phyloP scores from a whole-genome alignment of 768 basidiomycete species.

The Suillus subluteus region DNA sequence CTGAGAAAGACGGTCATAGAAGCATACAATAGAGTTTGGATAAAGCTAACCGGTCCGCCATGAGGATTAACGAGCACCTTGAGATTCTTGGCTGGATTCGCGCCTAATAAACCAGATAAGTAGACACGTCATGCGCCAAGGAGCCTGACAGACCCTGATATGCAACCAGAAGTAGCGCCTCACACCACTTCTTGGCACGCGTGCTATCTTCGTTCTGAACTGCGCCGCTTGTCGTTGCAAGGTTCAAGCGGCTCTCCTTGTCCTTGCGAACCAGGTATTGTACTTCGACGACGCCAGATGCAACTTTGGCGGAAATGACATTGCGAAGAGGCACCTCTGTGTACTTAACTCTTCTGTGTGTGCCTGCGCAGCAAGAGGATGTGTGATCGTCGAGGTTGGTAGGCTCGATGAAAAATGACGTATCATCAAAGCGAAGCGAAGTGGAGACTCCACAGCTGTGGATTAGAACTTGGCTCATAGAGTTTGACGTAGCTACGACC shows the following conservation, averaged over 20 bases:
- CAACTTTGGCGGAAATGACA: conserved; percentile 56
- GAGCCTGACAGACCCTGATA: conserved; percentile 53
- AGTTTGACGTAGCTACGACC: background rate
- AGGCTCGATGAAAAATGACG: conserved; percentile 30
- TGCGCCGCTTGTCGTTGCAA: conserved; percentile 45
- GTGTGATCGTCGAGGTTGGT: conserved; percentile 8
- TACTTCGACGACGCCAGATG: conserved; percentile 45
- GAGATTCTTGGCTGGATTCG: conserved; percentile 57
- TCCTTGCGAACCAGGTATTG: conserved; percentile 54
- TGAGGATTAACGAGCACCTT: conserved; percentile 80
- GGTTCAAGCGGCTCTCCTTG: conserved; percentile 39
- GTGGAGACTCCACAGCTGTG: conserved; percentile 15
- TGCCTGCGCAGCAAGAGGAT: conserved; percentile 12
- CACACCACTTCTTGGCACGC: conserved; percentile 53
- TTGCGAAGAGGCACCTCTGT: conserved; percentile 47
- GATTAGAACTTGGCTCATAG: conserved; percentile 15
- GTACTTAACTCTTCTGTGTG: conserved; percentile 15
- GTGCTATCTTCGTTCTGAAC: conserved; percentile 38
- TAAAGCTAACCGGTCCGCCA: conserved; percentile 70
- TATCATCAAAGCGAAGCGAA: conserved; percentile 32
- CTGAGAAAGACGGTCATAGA: conserved; percentile 38
- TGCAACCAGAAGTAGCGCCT: conserved; percentile 53
- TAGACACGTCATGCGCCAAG: background rate
- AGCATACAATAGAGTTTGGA: background rate
- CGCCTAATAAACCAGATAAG: conserved; percentile 37